phyloP scores from a whole-genome alignment of 2,329 filamentous ascomycete genomes.

The Cytospora chrysosperma region DNA sequence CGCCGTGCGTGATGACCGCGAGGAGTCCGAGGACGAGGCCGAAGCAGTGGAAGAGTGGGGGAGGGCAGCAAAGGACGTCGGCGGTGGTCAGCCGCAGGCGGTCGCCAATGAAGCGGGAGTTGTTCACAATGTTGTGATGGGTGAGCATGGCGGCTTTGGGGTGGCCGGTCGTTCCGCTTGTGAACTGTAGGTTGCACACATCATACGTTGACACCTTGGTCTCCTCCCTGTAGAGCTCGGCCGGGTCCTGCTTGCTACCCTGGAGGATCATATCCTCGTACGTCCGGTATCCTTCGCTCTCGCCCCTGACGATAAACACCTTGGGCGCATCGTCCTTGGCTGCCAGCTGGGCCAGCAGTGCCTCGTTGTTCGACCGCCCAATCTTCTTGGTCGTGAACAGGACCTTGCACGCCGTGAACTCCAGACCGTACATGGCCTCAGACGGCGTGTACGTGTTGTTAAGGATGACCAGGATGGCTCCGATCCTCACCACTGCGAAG shows the following conservation, averaged over 20 bases:
- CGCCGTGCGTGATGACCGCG: constrained; percentile 70
- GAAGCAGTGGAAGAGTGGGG: constrained; percentile 84
- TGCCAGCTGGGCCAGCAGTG: constrained; percentile 55
- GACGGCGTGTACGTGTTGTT: constrained; percentile 80
- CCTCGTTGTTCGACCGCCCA: constrained; percentile 62
- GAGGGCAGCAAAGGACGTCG: constrained; percentile 76
- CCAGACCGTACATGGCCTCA: constrained; percentile 69
- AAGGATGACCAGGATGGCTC: constrained; percentile 70
- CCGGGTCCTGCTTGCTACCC: constrained; percentile 48
- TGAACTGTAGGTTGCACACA: constrained; percentile 74
- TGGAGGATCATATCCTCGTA: constrained; percentile 59
- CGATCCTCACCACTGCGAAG: constrained; percentile 68
- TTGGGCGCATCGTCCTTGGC: constrained; percentile 45
- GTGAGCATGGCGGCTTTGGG: constrained; percentile 76
- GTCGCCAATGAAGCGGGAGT: constrained; percentile 70
- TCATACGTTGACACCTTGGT: constrained; percentile 60
- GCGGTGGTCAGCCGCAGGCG: constrained; percentile 66
- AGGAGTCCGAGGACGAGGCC: constrained; percentile 76
- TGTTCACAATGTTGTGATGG: constrained; percentile 65
- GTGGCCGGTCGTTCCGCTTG: constrained; percentile 70
- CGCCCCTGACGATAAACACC: constrained; percentile 61
- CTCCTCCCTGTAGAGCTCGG: constrained; percentile 52
- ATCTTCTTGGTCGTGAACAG: constrained; percentile 72
- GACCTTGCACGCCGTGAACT: constrained; percentile 69
- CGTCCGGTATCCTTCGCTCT: constrained; percentile 53